Evolutionary conservation across 129 eudicot species (phyloP), one percentile per base, ranked within the genome.

Genomic region (Artemisia tridentata): DNA sequence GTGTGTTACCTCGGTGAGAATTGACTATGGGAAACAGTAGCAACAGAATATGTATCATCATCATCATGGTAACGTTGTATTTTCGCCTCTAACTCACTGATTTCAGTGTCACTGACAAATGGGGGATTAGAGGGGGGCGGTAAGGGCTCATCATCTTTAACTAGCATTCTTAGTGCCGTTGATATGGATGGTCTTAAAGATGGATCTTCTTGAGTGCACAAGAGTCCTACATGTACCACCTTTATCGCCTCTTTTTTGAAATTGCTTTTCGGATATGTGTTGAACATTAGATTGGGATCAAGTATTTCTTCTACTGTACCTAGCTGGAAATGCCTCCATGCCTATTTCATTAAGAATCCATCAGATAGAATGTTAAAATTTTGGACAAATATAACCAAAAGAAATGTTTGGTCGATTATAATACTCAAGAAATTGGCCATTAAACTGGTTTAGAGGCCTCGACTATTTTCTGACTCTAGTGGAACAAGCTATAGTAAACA

Each of bases 281-380:
- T 79, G 75, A 83, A 29, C 84, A 84, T 67, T 79, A 90, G 68
- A 80, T 90, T 87, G 23, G 95, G 88, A 53, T 87, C 96, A 48
- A 90, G 77, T 41, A 88, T 75, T 74, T 90, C 85, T 55, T 90
- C 95, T 18, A 84, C 81, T 11, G 52, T 84, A 13, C 89, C 81
- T 74, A 53, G 71, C 45, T 84, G 91, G 79, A 90, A 90, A 87
- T 85, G 95, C 77, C 74, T 90, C 96, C 96, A 90, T 65, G 85
- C 87, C 95, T 90, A 79, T 83, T 56, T 69, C 7, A 63, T 34
- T 12, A 43, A 34, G 12, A 68, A 59, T 19, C 7, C 15, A 18
- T 19, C 17, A 18, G 49, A 0, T 20, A 31, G 16, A 31, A 31
- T 68, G 55, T 68, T 20, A 29, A 45, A 38, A 53, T 15, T 60